These are phyloP conservation scores for Gossypium longicalyx DNA, from an alignment of 345 rosid species.

Conservation along the genomic window DNA sequence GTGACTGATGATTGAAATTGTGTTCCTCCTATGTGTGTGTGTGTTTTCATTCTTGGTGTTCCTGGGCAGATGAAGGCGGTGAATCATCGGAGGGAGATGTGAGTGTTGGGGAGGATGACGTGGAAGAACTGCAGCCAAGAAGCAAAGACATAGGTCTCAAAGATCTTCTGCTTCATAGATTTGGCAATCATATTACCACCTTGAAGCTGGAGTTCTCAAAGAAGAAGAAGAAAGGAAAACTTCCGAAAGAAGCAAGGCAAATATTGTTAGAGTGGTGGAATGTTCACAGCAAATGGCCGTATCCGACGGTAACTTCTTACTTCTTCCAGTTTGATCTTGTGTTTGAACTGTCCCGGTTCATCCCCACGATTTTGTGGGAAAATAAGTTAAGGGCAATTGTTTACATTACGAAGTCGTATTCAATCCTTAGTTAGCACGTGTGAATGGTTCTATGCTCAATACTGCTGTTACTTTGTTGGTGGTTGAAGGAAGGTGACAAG, in stretches of 20 bases:
- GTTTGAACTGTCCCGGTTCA: no score
- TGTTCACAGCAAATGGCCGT: conserved; percentile 73
- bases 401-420: no score
- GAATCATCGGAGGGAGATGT: conserved; percentile 59
- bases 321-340: not conserved
- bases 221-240: conserved; percentile 82
- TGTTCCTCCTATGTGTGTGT: no score
- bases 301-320: conserved; percentile 53
- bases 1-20: no score
- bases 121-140: conserved; percentile 39
- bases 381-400: no score
- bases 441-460: no score
- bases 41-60: not conserved
- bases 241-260: conserved; percentile 75
- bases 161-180: conserved; percentile 52
- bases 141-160: conserved; percentile 58
- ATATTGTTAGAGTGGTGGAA: conserved; percentile 71
- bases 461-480: not conserved
- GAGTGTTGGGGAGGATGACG: conserved; percentile 51
- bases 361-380: no score
- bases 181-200: conserved; percentile 64
- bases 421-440: no score
- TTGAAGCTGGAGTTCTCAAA: conserved; percentile 70
- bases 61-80: conserved; percentile 45
- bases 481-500: conserved; percentile 60